Conservation (phyloP, 2,329 filamentous ascomycete species). For the Parastagonospora nodorum region DNA sequence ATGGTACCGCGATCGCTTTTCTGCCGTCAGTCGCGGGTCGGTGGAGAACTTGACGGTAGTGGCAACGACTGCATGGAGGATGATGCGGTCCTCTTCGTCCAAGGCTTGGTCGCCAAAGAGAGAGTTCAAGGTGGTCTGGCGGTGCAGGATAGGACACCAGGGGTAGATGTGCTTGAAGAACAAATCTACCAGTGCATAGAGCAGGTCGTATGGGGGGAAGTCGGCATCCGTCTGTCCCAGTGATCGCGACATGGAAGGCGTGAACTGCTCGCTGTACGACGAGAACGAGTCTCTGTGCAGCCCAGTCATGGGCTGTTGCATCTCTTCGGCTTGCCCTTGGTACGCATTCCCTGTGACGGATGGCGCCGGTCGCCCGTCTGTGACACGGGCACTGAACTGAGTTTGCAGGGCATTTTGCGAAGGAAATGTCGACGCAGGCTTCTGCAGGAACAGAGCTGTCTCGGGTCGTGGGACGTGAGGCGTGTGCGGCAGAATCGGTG, state of each 20-base stretch:
- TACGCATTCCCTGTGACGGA: slow-evolving; percentile 38
- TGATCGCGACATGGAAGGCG: slow-evolving; percentile 31
- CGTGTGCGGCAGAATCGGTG: slow-evolving; percentile 41
- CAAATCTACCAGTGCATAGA: slow-evolving; percentile 64
- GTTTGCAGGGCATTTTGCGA: slow-evolving; percentile 37
- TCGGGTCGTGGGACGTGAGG: slow-evolving; percentile 52
- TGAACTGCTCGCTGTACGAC: slow-evolving; percentile 37
- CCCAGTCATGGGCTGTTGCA: slow-evolving; percentile 24
- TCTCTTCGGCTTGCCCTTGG: slow-evolving; percentile 29
- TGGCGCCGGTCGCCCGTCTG: slow-evolving; percentile 30
- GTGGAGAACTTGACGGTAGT: slow-evolving; percentile 84
- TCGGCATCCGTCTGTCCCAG: slow-evolving; percentile 47
- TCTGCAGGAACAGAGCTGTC: slow-evolving; percentile 54
- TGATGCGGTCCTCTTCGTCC: slow-evolving; percentile 79
- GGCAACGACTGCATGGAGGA: slow-evolving; percentile 87
- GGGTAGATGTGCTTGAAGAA: slow-evolving; percentile 70
- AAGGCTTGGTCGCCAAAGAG: slow-evolving; percentile 74
- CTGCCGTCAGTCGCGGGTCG: slow-evolving; percentile 74
- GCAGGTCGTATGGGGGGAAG: slow-evolving; percentile 64
- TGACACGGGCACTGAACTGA: slow-evolving; percentile 47
- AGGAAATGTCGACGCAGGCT: slow-evolving; percentile 44
- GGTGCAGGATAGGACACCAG: slow-evolving; percentile 86
- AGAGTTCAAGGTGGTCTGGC: slow-evolving; percentile 78
- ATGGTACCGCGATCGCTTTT: slow-evolving; percentile 76
- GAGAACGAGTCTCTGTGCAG: slow-evolving; percentile 37